Conservation (phyloP, 129 eudicot species). For the Lactuca sativa region DNA sequence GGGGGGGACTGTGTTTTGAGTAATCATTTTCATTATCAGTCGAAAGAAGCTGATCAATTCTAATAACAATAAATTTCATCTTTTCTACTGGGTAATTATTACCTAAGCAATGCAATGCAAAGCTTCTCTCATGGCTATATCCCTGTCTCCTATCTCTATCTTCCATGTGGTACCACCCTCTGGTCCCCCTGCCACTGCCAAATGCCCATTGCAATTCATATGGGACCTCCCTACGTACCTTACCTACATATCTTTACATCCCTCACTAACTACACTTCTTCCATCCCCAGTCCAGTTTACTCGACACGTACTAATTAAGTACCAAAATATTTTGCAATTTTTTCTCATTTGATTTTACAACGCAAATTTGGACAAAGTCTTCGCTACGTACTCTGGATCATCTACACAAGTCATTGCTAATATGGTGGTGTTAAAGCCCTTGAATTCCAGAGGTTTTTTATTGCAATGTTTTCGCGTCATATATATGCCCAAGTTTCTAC, state of each 20-base stretch:
- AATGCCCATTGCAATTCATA: not conserved
- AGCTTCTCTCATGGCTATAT: not conserved
- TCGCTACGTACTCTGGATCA: not conserved
- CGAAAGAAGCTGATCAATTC: not conserved
- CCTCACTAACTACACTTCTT: not conserved
- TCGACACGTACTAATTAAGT: not conserved
- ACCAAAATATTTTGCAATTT: not conserved
- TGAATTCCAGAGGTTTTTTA: too few species aligned
- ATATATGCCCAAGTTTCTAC: not conserved
- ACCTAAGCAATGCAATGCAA: not conserved
- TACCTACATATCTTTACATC: constrained; percentile 1
- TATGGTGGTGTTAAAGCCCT: too few species aligned
- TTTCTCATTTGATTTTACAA: not conserved
- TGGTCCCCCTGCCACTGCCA: constrained; percentile 8
- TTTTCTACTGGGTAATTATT: not conserved
- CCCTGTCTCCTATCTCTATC: constrained; percentile 4
- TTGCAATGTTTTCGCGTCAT: too few species aligned
- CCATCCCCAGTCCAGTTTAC: constrained; percentile 3
- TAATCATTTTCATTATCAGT: constrained; percentile 11
- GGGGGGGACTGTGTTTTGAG: constrained; percentile 21
- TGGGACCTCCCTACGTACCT: constrained; percentile 5
- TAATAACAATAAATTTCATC: constrained; percentile 5
- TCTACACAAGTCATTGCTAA: too few species aligned
- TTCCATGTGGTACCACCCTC: constrained; percentile 10
- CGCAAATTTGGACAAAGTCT: not conserved